Evolutionary conservation across 2,329 filamentous ascomycete species (phyloP).

Genomic region (Cercospora beticola): DNA sequence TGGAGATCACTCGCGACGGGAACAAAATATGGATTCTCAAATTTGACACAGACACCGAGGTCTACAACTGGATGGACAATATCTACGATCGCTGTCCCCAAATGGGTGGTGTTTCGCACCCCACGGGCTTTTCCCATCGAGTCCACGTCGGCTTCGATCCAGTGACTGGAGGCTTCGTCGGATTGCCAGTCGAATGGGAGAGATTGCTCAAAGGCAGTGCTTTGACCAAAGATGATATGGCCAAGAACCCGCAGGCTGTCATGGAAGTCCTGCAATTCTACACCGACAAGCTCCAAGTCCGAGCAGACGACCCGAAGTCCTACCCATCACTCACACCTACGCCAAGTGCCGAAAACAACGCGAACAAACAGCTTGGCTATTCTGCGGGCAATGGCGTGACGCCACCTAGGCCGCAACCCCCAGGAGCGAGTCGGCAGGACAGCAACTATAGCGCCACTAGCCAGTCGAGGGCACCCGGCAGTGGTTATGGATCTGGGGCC

Average conservation of each 20-base stretch:
- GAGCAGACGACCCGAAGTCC: constrained; percentile 67
- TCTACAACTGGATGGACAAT: constrained; percentile 98
- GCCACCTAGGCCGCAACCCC: constrained; percentile 49
- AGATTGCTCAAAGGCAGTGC: constrained; percentile 93
- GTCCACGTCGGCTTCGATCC: constrained; percentile 98
- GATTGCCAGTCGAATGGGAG: constrained; percentile 93
- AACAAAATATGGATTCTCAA: constrained; percentile 85
- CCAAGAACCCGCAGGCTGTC: constrained; percentile 75
- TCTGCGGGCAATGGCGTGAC: constrained; percentile 48
- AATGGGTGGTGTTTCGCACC: constrained; percentile 97
- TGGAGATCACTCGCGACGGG: constrained; percentile 89
- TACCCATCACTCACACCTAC: constrained; percentile 69
- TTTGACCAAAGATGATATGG: constrained; percentile 97
- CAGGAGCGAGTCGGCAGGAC: constrained; percentile 47
- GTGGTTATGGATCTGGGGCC: constrained; percentile 22
- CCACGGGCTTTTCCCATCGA: constrained; percentile 95
- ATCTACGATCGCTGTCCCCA: constrained; percentile 95
- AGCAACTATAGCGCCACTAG: constrained; percentile 43
- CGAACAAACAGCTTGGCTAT: constrained; percentile 53
- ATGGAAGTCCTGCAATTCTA: constrained; percentile 86
- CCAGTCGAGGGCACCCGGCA: constrained; percentile 22
- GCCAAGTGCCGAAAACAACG: constrained; percentile 53
- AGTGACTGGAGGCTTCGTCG: constrained; percentile 90
- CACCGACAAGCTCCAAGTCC: constrained; percentile 73
- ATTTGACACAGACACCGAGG: constrained; percentile 91